Evolutionary conservation across 1,139 yeast species (phyloP).

Genomic region (Keqinozyma sinolaborantium): DNA sequence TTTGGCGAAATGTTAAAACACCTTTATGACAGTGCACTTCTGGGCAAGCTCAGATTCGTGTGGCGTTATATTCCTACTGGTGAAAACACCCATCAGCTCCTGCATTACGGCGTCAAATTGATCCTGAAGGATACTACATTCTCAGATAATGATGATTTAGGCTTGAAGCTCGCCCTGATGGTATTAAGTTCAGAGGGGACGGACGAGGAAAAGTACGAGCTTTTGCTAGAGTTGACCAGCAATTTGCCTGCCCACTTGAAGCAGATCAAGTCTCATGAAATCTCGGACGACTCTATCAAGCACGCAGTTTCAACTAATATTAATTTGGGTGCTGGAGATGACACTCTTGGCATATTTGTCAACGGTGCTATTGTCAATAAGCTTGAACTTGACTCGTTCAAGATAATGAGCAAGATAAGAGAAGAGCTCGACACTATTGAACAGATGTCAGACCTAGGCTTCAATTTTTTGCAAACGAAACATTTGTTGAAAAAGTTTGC

Average conservation of each 20-base stretch:
- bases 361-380: conserved; percentile 57
- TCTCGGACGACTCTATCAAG: conserved; percentile 12
- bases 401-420: conserved; percentile 29
- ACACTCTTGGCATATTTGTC: conserved; percentile 52
- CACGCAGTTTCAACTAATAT: conserved; percentile 24
- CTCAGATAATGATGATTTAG: conserved; percentile 24
- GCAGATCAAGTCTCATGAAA: conserved; percentile 1
- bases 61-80: conserved; percentile 59
- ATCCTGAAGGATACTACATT: conserved; percentile 17
- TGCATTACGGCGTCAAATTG: conserved; percentile 70
- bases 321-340: conserved; percentile 29
- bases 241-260: conserved; percentile 45
- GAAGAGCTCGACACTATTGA: conserved; percentile 33
- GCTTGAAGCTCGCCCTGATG: conserved; percentile 43
- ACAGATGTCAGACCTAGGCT: conserved; percentile 30
- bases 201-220: conserved; percentile 16
- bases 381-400: conserved; percentile 41
- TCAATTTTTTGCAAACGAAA: conserved; percentile 32
- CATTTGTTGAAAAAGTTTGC: conserved; percentile 45
- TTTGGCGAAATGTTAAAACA: conserved; percentile 59
- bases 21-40: conserved; percentile 55
- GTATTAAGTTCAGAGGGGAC: conserved; percentile 19
- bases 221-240: conserved; percentile 35
- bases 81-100: conserved; percentile 21
- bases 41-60: conserved; percentile 67